phyloP scores from a whole-genome alignment of 495 filamentous ascomycete genomes.

The Penicillium samsonianum region DNA sequence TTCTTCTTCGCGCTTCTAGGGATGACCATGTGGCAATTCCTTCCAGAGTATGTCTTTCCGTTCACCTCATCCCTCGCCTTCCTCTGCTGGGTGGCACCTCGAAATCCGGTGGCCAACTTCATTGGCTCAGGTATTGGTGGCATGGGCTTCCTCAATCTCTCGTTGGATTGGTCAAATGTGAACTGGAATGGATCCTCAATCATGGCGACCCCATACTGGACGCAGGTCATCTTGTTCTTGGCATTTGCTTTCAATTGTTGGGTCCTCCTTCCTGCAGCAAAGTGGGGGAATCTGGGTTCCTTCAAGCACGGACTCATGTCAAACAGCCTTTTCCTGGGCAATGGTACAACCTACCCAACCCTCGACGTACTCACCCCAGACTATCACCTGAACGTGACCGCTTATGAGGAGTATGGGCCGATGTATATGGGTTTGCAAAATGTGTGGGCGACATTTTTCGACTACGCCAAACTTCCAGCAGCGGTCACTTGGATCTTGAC shows the following conservation, averaged over 20 bases:
- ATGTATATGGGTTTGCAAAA: constrained; percentile 56
- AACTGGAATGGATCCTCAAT: constrained; percentile 52
- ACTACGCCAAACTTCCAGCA: constrained; percentile 57
- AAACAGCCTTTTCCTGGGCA: constrained; percentile 51
- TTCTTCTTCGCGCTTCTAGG: constrained; percentile 54
- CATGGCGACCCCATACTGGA: constrained; percentile 57
- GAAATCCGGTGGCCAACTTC: constrained; percentile 57
- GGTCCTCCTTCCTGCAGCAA: constrained; percentile 56
- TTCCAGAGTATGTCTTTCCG: constrained; percentile 59
- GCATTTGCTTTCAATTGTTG: constrained; percentile 57
- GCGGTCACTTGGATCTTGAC: constrained; percentile 57
- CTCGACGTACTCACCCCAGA: constrained; percentile 47
- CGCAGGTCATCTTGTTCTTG: constrained; percentile 53
- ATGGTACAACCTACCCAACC: constrained; percentile 53
- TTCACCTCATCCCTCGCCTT: constrained; percentile 59
- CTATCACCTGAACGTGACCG: constrained; percentile 54
- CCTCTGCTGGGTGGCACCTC: constrained; percentile 62
- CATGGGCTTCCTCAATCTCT: constrained; percentile 60
- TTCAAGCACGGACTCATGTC: constrained; percentile 56
- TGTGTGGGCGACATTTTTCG: constrained; percentile 58
- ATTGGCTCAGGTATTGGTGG: constrained; percentile 57
- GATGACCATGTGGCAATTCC: constrained; percentile 58
- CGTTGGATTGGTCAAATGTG: constrained; percentile 59
- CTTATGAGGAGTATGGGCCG: constrained; percentile 50
- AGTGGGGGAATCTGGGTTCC: constrained; percentile 54